Evolutionary conservation across 441 rosid species (phyloP).

Genomic region (Corymbia citriodora): DNA sequence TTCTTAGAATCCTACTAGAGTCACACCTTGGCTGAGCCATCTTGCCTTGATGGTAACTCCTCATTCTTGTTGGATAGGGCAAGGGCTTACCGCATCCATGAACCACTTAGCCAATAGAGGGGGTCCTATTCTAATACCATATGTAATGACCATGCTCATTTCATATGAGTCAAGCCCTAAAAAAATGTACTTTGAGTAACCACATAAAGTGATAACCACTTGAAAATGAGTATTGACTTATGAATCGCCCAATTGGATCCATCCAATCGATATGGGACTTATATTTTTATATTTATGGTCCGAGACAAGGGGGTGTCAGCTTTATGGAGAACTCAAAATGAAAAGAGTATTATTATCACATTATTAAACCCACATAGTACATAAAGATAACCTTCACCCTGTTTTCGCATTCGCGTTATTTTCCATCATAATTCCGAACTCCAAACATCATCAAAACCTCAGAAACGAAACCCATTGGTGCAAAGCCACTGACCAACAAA

Average conservation of each 20-base stretch:
- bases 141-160: not conserved
- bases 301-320: not conserved
- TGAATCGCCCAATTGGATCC: not conserved
- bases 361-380: not conserved
- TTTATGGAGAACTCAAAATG: not conserved
- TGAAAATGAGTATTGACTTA: not conserved
- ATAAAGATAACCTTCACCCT: not conserved
- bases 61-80: accelerated
- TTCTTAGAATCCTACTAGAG: not conserved
- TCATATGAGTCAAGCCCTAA: not conserved
- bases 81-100: accelerated
- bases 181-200: too few species aligned
- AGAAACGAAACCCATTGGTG: not conserved
- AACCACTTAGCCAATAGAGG: not conserved
- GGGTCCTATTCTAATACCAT: not conserved
- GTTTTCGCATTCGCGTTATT: too few species aligned
- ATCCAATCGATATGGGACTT: not conserved
- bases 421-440: not conserved
- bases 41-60: not conserved
- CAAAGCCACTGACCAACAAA: not conserved
- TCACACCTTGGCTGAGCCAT: not conserved
- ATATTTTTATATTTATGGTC: too few species aligned
- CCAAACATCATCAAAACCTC: not conserved
- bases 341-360: not conserved
- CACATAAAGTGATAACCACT: too few species aligned